Percentiles rank a stretch among this genome's conserved stretches.
phyloP scores from a whole-genome alignment of 345 rosid genomes.

The Anacardium occidentale region DNA sequence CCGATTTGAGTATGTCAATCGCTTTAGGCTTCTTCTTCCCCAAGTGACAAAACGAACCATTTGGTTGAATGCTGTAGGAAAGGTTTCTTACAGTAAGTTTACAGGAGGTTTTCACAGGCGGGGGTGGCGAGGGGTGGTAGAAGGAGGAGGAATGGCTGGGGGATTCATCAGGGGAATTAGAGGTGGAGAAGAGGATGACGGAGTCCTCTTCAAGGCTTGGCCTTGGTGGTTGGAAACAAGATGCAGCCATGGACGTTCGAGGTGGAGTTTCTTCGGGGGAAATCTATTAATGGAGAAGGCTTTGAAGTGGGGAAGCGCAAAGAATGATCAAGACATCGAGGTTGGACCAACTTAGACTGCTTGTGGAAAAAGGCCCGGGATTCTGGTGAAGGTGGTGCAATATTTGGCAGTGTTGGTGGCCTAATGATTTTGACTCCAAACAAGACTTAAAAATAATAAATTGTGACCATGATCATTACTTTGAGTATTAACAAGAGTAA shows the following conservation, averaged over 20 bases:
- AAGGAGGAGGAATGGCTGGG: conserved; percentile 65
- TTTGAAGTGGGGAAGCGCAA: not conserved
- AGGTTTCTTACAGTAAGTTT: conserved; percentile 50
- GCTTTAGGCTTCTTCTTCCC: conserved; percentile 42
- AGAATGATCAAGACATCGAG: not conserved
- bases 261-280: not conserved
- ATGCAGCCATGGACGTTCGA: conserved; percentile 40
- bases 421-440: conserved; percentile 31
- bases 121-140: conserved; percentile 41
- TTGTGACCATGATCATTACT: too few species aligned
- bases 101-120: conserved; percentile 24
- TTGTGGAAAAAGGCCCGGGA: conserved; percentile 20
- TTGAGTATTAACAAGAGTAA: too few species aligned
- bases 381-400: conserved; percentile 30
- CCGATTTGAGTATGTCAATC: conserved; percentile 55
- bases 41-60: conserved; percentile 30
- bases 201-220: conserved; percentile 57
- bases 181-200: conserved; percentile 58
- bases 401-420: conserved; percentile 47
- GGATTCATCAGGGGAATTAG: conserved; percentile 58
- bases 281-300: not conserved
- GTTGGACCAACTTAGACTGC: conserved; percentile 47
- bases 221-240: conserved; percentile 45
- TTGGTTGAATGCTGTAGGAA: conserved; percentile 51
- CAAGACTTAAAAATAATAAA: too few species aligned